Evolutionary conservation across 2,329 filamentous ascomycete genomes (phyloP).

Genomic region (Fusarium agapanthi): DNA sequence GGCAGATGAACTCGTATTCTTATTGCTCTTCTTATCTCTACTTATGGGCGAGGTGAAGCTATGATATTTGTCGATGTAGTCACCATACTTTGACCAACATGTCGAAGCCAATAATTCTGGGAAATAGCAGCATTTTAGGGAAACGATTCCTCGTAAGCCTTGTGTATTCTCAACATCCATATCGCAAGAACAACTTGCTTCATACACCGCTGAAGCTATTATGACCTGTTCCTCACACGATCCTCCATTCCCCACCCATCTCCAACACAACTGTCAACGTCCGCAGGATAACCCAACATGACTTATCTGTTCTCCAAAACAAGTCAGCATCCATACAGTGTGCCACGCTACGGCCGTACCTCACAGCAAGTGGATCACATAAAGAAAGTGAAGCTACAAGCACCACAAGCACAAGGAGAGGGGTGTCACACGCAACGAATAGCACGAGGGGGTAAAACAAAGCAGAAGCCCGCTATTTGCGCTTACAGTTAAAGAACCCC

Average conservation of each 20-base stretch:
- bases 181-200: neutral
- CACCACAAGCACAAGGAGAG: neutral
- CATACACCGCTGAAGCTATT: constrained; percentile 18
- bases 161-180: neutral
- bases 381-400: neutral
- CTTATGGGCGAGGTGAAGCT: neutral
- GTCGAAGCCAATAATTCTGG: neutral
- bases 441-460: constrained; percentile 35
- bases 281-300: neutral
- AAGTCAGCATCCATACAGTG: neutral
- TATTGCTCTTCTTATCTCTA: neutral
- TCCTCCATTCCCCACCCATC: constrained; percentile 9
- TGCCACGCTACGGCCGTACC: neutral
- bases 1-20: neutral
- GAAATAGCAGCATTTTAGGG: too few relatives aligned
- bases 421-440: constrained; percentile 31
- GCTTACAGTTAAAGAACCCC: constrained; percentile 19
- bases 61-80: neutral
- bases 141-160: neutral
- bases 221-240: constrained; percentile 36
- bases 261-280: neutral
- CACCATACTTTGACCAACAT: neutral
- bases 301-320: neutral
- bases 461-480: constrained; percentile 32
- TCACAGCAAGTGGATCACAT: constrained; percentile 6